These are phyloP conservation scores for Carallia pectinifolia DNA, from an alignment of 345 rosid genomes.

Conservation along the genomic window DNA sequence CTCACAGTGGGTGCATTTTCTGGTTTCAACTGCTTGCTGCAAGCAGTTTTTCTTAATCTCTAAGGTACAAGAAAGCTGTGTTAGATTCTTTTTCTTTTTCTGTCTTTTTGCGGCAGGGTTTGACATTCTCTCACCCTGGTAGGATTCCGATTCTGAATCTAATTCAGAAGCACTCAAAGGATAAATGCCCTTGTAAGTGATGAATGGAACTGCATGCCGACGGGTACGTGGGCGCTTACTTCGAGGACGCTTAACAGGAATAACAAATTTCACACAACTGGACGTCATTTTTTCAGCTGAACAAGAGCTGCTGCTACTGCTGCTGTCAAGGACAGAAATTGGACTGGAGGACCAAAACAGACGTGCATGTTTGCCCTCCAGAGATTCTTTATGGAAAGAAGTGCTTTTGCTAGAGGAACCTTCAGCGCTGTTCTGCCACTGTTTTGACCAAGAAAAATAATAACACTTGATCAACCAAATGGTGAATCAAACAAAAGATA, in stretches of 20 bases:
- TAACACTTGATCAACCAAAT: constrained; percentile 28
- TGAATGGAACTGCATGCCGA: constrained; percentile 13
- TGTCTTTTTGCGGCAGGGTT: constrained; percentile 13
- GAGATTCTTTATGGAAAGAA: constrained; percentile 24
- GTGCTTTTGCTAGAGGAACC: constrained; percentile 36
- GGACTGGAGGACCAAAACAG: constrained; percentile 58
- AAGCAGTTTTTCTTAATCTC: constrained; percentile 24
- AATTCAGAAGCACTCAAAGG: constrained; percentile 9
- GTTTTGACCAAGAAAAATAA: constrained; percentile 27
- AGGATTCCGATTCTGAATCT: constrained; percentile 10
- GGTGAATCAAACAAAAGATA: not conserved
- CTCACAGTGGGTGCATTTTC: constrained; percentile 76
- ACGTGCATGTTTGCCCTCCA: constrained; percentile 40
- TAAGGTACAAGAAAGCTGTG: constrained; percentile 22
- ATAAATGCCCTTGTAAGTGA: constrained; percentile 1
- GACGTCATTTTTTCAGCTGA: constrained; percentile 38
- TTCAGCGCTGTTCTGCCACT: constrained; percentile 31
- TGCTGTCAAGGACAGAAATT: constrained; percentile 66
- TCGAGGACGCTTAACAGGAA: constrained; percentile 63
- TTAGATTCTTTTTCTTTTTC: constrained; percentile 31
- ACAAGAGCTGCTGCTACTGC: constrained; percentile 49
- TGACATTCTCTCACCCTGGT: constrained; percentile 4
- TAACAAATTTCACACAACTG: constrained; percentile 26
- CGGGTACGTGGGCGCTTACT: constrained; percentile 62
- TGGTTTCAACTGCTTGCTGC: constrained; percentile 23